Conservation (phyloP, 2,329 filamentous ascomycete genomes). For the Aspergillus sp. region DNA sequence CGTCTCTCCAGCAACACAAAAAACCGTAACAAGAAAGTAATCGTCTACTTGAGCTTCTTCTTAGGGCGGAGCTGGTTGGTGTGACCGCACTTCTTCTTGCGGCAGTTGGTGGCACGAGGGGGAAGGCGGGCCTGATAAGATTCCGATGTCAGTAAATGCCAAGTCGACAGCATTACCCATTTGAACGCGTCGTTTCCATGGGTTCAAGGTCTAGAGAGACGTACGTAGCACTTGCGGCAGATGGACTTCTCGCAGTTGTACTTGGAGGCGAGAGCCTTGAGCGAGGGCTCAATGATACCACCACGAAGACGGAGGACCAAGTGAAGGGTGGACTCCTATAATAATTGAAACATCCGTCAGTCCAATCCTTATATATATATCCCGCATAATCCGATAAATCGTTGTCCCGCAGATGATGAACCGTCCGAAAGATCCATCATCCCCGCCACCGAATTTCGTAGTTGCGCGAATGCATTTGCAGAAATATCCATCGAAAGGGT, state of each 20-base stretch:
- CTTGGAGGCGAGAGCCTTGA: conserved; percentile 97
- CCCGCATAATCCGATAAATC: too few relatives aligned
- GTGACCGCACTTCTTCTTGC: conserved; percentile 99
- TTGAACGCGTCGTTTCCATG: background rate
- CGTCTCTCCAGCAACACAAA: conserved; percentile 36
- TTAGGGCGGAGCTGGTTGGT: conserved; percentile 99
- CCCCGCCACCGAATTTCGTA: background rate
- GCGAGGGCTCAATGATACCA: conserved; percentile 98
- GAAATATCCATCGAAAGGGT: conserved; percentile 3
- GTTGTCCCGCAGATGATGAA: too few relatives aligned
- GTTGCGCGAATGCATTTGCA: too few relatives aligned
- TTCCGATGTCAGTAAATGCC: background rate
- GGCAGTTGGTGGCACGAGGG: conserved; percentile 99
- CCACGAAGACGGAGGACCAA: conserved; percentile 97
- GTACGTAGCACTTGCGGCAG: conserved; percentile 99
- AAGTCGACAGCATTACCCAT: background rate
- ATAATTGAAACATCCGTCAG: conserved; percentile 27
- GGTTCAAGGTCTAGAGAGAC: conserved; percentile 32
- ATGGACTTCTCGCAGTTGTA: conserved; percentile 99
- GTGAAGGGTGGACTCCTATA: conserved; percentile 93
- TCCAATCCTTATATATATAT: conserved; percentile 8
- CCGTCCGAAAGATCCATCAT: background rate
- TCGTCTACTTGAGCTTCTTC: conserved; percentile 95
- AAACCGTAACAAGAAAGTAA: conserved; percentile 40
- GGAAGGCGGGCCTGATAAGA: conserved; percentile 67